Evolutionary conservation across 805 yeast species (phyloP).

Genomic region (Schwanniomyces pseudopolymorphus): DNA sequence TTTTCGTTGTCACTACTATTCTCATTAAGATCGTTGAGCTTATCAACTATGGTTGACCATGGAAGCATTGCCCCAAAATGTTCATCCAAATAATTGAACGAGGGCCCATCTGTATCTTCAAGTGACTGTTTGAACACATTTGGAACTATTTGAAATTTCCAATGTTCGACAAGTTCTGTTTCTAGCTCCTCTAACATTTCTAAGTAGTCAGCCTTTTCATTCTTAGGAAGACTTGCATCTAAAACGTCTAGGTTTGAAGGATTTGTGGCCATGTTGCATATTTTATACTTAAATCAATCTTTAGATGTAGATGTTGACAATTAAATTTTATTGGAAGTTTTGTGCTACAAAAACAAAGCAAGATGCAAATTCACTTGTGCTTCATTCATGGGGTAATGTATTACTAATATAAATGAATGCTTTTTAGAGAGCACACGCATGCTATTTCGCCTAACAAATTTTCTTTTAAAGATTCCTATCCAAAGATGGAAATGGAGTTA

Average conservation of each 20-base stretch:
- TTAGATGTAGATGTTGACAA: not conserved
- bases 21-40: slow-evolving; percentile 37
- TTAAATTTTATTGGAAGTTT: not conserved
- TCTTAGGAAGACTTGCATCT: slow-evolving; percentile 25
- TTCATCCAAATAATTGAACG: slow-evolving; percentile 41
- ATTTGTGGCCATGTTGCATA: slow-evolving; percentile 6
- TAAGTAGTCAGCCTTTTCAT: slow-evolving; percentile 17
- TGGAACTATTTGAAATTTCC: slow-evolving; percentile 42
- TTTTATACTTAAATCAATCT: not conserved
- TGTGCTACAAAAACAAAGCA: not conserved
- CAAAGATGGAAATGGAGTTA: too few species aligned
- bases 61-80: slow-evolving; percentile 42
- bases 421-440: too few species aligned
- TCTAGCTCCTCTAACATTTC: slow-evolving; percentile 9
- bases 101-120: slow-evolving; percentile 37
- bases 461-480: too few species aligned
- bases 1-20: slow-evolving; percentile 19
- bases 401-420: too few species aligned
- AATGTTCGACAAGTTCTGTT: slow-evolving; percentile 12
- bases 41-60: slow-evolving; percentile 31
- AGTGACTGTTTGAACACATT: slow-evolving; percentile 47
- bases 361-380: too few species aligned
- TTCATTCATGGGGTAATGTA: too few species aligned
- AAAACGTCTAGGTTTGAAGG: slow-evolving; percentile 28
- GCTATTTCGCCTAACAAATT: too few species aligned